Conservation (phyloP, 495 filamentous ascomycete species). For the Entonaema liquescens region DNA sequence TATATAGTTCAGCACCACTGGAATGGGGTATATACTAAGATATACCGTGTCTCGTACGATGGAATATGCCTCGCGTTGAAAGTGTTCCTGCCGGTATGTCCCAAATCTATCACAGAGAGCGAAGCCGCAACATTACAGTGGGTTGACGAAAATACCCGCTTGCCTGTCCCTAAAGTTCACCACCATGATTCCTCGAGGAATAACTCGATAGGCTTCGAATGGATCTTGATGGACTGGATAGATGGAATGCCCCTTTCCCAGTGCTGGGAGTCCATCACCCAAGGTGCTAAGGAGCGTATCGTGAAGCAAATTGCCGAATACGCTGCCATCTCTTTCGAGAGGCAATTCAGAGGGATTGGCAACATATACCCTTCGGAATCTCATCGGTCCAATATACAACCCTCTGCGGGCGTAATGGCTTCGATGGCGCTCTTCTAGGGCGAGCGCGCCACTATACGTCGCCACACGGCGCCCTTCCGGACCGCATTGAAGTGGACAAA, state of each 20-base stretch:
- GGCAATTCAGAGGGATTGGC: constrained; percentile 52
- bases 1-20: constrained; percentile 26
- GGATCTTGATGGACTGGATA: constrained; percentile 65
- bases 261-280: constrained; percentile 53
- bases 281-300: constrained; percentile 50
- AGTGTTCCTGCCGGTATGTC: constrained; percentile 63
- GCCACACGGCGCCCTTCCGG: constrained; percentile 41
- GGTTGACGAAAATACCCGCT: constrained; percentile 53
- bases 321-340: constrained; percentile 39
- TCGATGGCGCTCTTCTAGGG: constrained; percentile 50
- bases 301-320: constrained; percentile 52
- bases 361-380: constrained; percentile 44
- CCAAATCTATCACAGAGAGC: constrained; percentile 59
- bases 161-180: constrained; percentile 62
- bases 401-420: constrained; percentile 44
- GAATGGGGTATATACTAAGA: constrained; percentile 47
- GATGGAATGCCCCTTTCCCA: constrained; percentile 52
- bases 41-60: constrained; percentile 48
- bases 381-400: background rate
- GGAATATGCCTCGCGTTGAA: constrained; percentile 56
- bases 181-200: constrained; percentile 56
- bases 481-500: constrained; percentile 42
- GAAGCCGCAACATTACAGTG: constrained; percentile 65
- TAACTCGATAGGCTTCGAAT: constrained; percentile 66
- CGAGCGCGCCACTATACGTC: constrained; percentile 37